A percentile compares a stretch with the other conserved stretches of the same genome.
These are phyloP conservation scores for Plasmodium adleri DNA, from an alignment of 169 alveolate genomes.

Conservation along the genomic window DNA sequence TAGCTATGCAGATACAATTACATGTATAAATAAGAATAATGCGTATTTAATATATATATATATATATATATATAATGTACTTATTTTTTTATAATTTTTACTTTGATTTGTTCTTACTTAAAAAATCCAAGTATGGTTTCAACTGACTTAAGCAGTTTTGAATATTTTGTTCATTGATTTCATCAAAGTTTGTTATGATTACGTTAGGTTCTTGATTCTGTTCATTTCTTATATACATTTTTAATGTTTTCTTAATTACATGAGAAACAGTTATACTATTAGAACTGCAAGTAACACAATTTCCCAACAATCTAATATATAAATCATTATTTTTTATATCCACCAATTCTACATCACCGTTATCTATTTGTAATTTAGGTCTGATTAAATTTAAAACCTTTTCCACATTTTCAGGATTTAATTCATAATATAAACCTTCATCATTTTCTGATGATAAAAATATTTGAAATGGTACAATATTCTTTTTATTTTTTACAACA, in stretches of 20 bases:
- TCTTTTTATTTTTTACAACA: conserved; percentile 23
- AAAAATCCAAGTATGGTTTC: conserved; percentile 72
- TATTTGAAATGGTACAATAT: conserved; percentile 15
- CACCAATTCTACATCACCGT: conserved; percentile 82
- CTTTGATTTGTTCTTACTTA: conserved; percentile 33
- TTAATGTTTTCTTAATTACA: conserved; percentile 82
- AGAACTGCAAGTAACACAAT: conserved; percentile 84
- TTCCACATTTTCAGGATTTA: conserved; percentile 81
- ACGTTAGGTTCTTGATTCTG: conserved; percentile 81
- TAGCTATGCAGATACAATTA: not conserved
- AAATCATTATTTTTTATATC: conserved; percentile 79
- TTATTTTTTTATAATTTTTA: not conserved
- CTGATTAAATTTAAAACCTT: conserved; percentile 83
- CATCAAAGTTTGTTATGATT: conserved; percentile 70
- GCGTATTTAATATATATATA: not conserved
- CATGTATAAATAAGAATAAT: not conserved
- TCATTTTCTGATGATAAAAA: conserved; percentile 18
- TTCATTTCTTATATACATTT: conserved; percentile 75
- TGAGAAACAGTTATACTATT: conserved; percentile 81
- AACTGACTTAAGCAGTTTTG: conserved; percentile 35
- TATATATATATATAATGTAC: not conserved
- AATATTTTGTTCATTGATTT: conserved; percentile 78
- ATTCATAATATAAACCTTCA: conserved; percentile 64
- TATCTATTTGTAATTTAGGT: conserved; percentile 84
- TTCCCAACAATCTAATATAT: conserved; percentile 78